A percentile compares a stretch with the other conserved stretches of the same genome.
These are phyloP conservation scores for Cylindricascospora bacillispora DNA, from an alignment of 1,139 yeast species.

Conservation along the genomic window DNA sequence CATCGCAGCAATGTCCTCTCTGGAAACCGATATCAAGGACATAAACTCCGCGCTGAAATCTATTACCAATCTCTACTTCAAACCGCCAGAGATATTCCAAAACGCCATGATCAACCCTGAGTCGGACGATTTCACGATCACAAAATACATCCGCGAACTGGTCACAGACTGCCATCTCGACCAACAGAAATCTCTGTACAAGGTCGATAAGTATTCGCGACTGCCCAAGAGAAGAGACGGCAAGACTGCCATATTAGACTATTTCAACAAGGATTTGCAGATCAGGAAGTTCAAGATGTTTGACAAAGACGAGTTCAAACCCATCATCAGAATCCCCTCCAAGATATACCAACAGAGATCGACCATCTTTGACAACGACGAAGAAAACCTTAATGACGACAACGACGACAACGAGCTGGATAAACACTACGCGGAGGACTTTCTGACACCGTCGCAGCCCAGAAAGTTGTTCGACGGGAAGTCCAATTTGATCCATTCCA, in stretches of 20 bases:
- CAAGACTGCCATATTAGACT: slow-evolving; percentile 22
- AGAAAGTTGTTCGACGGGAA: no score
- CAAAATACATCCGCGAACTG: no score
- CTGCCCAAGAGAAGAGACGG: slow-evolving; percentile 24
- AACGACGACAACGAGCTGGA: no score
- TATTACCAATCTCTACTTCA: slow-evolving; percentile 20
- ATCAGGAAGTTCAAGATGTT: slow-evolving; percentile 18
- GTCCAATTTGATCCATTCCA: no score
- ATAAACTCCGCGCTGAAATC: no score
- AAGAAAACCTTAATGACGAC: no score
- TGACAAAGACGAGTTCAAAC: slow-evolving; percentile 17
- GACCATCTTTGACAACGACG: slow-evolving; percentile 20
- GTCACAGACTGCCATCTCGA: slow-evolving; percentile 20
- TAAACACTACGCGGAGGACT: no score
- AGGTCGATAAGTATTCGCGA: slow-evolving; percentile 11
- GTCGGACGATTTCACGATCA: slow-evolving; percentile 8
- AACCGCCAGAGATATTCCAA: slow-evolving; percentile 26
- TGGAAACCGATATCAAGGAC: no score
- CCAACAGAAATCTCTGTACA: slow-evolving; percentile 21
- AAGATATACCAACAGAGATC: no score
- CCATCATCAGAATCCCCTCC: slow-evolving; percentile 22
- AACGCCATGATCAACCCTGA: slow-evolving; percentile 21
- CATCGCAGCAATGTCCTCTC: no score
- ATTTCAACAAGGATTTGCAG: slow-evolving; percentile 16
- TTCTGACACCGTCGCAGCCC: no score